Conservation (phyloP, 148 eudicot species). For the Camellia japonica region DNA sequence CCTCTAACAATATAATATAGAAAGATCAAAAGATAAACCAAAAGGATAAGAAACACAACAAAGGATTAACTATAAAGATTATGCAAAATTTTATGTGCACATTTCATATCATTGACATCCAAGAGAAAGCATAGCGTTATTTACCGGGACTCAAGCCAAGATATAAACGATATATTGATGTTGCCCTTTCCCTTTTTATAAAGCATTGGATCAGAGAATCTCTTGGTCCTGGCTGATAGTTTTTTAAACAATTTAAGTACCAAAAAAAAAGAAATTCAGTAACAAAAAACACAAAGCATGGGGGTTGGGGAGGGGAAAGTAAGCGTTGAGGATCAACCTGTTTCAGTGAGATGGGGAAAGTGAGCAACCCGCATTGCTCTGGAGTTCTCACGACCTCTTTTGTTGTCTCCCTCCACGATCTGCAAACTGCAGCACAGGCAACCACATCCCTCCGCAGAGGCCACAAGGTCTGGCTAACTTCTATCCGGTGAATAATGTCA, state of each 20-base stretch:
- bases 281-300: not conserved
- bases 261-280: not conserved
- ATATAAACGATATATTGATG: conserved; percentile 46
- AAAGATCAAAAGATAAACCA: not conserved
- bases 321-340: conserved; percentile 32
- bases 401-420: conserved; percentile 41
- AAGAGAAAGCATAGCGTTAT: conserved; percentile 12
- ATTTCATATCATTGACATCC: not conserved
- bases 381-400: conserved; percentile 45
- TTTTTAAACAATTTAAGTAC: not conserved
- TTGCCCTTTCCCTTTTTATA: conserved; percentile 48
- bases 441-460: conserved; percentile 51
- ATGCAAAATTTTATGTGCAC: not conserved
- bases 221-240: conserved; percentile 55
- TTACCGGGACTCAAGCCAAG: conserved; percentile 62
- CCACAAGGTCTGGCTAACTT: conserved; percentile 40
- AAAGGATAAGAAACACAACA: not conserved
- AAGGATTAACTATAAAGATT: not conserved
- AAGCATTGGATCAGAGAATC: conserved; percentile 57
- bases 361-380: conserved; percentile 57
- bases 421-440: conserved; percentile 47
- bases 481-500: conserved; percentile 45
- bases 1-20: not conserved
- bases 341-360: conserved; percentile 55
- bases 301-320: not conserved